Evolutionary conservation across 2,329 filamentous ascomycete genomes (phyloP).

Genomic region (Nigrospora osmanthi): DNA sequence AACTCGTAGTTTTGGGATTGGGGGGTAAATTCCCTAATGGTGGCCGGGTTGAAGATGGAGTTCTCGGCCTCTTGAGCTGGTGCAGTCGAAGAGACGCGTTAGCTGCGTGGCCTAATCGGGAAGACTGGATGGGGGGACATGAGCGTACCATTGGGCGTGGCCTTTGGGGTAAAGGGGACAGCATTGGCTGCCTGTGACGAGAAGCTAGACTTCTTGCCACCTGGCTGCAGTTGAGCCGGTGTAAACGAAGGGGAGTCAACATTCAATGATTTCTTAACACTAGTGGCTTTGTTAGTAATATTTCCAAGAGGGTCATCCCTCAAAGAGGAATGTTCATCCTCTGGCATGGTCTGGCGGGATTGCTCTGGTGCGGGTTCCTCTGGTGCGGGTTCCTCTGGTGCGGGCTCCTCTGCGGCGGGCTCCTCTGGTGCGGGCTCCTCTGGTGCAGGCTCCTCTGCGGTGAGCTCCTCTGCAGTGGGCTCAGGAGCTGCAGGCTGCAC

Average conservation of each 20-base stretch:
- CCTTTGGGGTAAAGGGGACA: slow-evolving; percentile 74
- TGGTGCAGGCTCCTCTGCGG: too few relatives aligned
- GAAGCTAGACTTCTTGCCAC: slow-evolving; percentile 65
- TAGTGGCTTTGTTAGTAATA: slow-evolving; percentile 23
- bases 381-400: too few relatives aligned
- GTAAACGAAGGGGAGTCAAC: slow-evolving; percentile 96
- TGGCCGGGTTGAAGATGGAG: slow-evolving; percentile 45
- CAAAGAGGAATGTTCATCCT: too few relatives aligned
- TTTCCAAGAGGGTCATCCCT: not conserved
- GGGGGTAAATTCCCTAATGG: slow-evolving; percentile 53
- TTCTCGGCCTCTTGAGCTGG: slow-evolving; percentile 33
- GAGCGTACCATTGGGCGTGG: slow-evolving; percentile 19
- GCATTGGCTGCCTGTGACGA: slow-evolving; percentile 88
- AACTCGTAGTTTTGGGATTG: slow-evolving; percentile 41
- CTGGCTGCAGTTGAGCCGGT: slow-evolving; percentile 44
- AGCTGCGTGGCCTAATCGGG: not conserved
- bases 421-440: too few relatives aligned
- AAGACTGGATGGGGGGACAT: not conserved
- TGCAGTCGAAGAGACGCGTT: slow-evolving; percentile 26
- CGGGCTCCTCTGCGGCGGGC: too few relatives aligned
- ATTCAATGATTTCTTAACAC: slow-evolving; percentile 72
- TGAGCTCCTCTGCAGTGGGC: too few relatives aligned
- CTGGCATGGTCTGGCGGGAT: too few relatives aligned
- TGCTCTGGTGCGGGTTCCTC: too few relatives aligned
- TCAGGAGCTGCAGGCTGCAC: too few relatives aligned